Base-by-base conservation (phyloP, 129 eudicot species). In the Chrysanthemum makinoi region DNA sequence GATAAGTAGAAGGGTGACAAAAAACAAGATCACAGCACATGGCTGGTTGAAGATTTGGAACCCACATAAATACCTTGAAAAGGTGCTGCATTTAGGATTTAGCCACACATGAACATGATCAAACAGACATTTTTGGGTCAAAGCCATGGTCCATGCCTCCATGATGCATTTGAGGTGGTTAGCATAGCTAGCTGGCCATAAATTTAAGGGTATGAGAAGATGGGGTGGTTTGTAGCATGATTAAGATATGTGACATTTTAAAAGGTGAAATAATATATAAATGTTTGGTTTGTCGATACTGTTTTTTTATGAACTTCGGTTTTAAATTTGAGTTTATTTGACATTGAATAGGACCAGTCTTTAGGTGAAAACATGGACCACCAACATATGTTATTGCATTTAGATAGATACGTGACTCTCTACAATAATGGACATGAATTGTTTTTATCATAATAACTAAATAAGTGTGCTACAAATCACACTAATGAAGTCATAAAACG, bases 11-110 rank as follows among this genome's bases (percentile, higher is more conserved):
- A 70, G 77, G 35, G 81, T 63, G 76, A 70, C 77, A 77, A 77
- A 61, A 76, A 70, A 24, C 60, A 77, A 77, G 77, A 77, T 62
- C 76, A 70, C 17, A 53, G 44, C 81, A 77, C 81, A 77, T 77
- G 79, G 77, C 52, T 46, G 53, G 61, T 53, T 53, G 49, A 66
- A 54, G 73, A 77, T 70, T 77, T 70, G 81, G 74, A 70, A 70
- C 76, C 81, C 81, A 77, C 81, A 77, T 52, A 77, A 77, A 70
- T 13, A 44, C 81, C 76, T 70, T 77, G 81, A 77, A 77, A 77
- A 77, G 81, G 66, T 70, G 12, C 17, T 70, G 70, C 76, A 62
- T 77, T 70, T 70, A 65, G 53, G 46, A 6, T 6, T 6, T 39
- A 39, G 46, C 46, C 46, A 39, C 72, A 70, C 76, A 77, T 77